Evolutionary conservation across 2,329 filamentous ascomycete species (phyloP).

Genomic region (Exophiala bonariae): DNA sequence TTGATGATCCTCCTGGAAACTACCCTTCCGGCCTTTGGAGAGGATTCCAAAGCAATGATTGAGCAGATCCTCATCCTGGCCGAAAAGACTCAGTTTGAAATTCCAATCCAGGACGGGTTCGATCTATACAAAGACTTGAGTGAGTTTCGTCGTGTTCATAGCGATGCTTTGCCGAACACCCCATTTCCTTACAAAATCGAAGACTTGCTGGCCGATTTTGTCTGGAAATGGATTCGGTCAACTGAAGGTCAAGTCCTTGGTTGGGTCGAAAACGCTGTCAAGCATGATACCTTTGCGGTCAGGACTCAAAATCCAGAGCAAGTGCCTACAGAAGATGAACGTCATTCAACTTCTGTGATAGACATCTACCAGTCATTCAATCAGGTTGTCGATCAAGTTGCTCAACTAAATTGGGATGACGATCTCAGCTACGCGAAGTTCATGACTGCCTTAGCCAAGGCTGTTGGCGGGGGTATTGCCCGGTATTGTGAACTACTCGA

Average conservation of each 20-base stretch:
- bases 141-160: slow-evolving; percentile 78
- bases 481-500: slow-evolving; percentile 92
- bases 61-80: slow-evolving; percentile 74
- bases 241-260: slow-evolving; percentile 77
- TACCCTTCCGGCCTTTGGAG: slow-evolving; percentile 85
- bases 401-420: slow-evolving; percentile 86
- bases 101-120: slow-evolving; percentile 89
- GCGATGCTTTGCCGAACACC: slow-evolving; percentile 67
- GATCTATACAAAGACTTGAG: slow-evolving; percentile 88
- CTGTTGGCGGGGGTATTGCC: slow-evolving; percentile 77
- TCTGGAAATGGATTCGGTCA: slow-evolving; percentile 89
- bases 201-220: slow-evolving; percentile 81
- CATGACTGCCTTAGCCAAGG: slow-evolving; percentile 89
- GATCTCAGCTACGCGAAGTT: slow-evolving; percentile 93
- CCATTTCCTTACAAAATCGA: slow-evolving; percentile 89
- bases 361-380: slow-evolving; percentile 95
- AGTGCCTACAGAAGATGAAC: slow-evolving; percentile 71
- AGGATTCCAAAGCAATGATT: slow-evolving; percentile 83
- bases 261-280: slow-evolving; percentile 88
- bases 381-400: slow-evolving; percentile 83
- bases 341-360: slow-evolving; percentile 89
- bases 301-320: slow-evolving; percentile 64
- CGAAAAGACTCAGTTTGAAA: slow-evolving; percentile 68
- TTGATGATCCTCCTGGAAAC: slow-evolving; percentile 75
- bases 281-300: slow-evolving; percentile 82